Evolutionary conservation across 179 eudicot species (phyloP).

Genomic region (Beta macrorhiza): DNA sequence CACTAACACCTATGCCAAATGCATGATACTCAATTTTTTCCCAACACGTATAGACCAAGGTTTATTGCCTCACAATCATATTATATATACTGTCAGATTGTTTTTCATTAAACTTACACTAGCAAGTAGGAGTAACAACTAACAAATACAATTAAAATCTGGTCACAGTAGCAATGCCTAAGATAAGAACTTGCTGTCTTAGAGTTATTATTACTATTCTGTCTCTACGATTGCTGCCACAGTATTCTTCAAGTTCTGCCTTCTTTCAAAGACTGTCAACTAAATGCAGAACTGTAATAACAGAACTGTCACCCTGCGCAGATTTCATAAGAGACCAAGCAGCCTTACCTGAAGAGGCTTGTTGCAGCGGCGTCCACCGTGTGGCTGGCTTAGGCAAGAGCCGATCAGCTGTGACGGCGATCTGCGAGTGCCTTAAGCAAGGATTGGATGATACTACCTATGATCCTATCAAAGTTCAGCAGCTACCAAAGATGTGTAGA

Average conservation of each 20-base stretch:
- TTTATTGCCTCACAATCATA: background rate
- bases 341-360: background rate
- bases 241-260: background rate
- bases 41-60: background rate
- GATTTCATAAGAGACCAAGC: constrained; percentile 19
- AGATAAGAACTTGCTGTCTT: background rate
- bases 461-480: constrained; percentile 15
- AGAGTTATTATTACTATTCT: background rate
- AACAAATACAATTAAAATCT: background rate
- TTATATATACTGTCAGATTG: background rate
- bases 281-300: constrained; percentile 16
- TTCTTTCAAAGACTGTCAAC: constrained; percentile 11
- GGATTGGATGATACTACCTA: constrained; percentile 9
- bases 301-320: constrained; percentile 24
- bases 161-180: background rate
- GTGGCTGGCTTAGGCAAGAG: constrained; percentile 4
- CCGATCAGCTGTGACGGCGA: background rate
- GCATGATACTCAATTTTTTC: background rate
- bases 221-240: background rate
- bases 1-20: background rate
- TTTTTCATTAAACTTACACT: background rate
- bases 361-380: constrained; percentile 15
- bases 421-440: constrained; percentile 20
- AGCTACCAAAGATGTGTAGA: constrained; percentile 10
- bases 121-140: background rate